phyloP scores from a whole-genome alignment of 1,139 yeast genomes.

The Debaryomyces subglobosus region DNA sequence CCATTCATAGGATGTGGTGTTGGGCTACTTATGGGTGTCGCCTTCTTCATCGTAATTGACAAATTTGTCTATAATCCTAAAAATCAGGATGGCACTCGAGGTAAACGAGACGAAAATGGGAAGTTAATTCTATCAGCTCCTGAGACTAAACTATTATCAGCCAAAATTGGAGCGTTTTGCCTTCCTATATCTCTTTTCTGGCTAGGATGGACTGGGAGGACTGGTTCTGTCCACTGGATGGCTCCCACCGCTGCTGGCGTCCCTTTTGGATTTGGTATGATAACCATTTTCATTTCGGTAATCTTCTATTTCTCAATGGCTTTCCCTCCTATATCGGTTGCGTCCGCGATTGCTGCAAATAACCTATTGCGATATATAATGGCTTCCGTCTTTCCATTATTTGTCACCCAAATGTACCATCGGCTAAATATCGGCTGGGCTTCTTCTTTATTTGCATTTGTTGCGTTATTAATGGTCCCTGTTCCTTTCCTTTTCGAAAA shows the following conservation, averaged over 20 bases:
- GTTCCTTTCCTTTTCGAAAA: conserved; percentile 46
- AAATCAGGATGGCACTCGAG: conserved; percentile 66
- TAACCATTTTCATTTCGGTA: conserved; percentile 72
- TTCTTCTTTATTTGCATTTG: conserved; percentile 37
- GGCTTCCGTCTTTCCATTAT: conserved; percentile 60
- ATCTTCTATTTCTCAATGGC: conserved; percentile 69
- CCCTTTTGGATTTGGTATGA: conserved; percentile 75
- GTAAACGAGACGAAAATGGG: conserved; percentile 58
- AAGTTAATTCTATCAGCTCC: conserved; percentile 47
- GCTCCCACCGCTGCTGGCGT: conserved; percentile 75
- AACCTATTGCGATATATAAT: conserved; percentile 67
- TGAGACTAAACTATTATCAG: conserved; percentile 41
- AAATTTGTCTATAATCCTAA: conserved; percentile 51
- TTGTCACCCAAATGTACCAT: conserved; percentile 48
- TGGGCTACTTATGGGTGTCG: conserved; percentile 61
- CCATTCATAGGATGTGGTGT: conserved; percentile 71
- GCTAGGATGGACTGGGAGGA: conserved; percentile 78
- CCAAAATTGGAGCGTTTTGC: conserved; percentile 61
- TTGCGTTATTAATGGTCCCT: conserved; percentile 36
- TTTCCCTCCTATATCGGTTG: conserved; percentile 69
- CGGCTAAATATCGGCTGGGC: conserved; percentile 43
- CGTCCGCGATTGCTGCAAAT: conserved; percentile 81
- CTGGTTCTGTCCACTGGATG: conserved; percentile 69
- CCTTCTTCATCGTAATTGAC: conserved; percentile 52
- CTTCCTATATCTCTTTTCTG: conserved; percentile 74